A percentile compares a stretch with the other conserved stretches of the same genome.
Conservation (phyloP, 371 early-diverging fungal species). For the Vairimorpha necatrix region DNA sequence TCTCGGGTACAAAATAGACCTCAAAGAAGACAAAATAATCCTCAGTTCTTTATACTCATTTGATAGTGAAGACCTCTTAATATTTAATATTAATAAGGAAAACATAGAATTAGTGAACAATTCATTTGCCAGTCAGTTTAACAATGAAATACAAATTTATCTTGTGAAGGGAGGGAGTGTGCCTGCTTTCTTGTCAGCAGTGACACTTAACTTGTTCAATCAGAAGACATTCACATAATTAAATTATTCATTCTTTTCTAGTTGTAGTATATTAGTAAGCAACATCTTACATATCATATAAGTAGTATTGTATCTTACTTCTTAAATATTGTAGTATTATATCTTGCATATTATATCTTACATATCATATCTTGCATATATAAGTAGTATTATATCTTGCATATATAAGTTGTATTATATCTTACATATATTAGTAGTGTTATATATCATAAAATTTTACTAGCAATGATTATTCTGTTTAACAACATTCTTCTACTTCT, state of each 20-base stretch:
- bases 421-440: too few relatives aligned
- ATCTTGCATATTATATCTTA: too few relatives aligned
- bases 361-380: background rate
- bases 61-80: constrained; percentile 57
- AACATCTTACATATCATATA: too few relatives aligned
- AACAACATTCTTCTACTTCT: background rate
- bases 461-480: too few relatives aligned
- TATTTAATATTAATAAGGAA: constrained; percentile 43
- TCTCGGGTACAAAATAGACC: constrained; percentile 23
- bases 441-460: too few relatives aligned
- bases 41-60: constrained; percentile 61
- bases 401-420: too few relatives aligned
- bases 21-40: constrained; percentile 45
- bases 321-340: too few relatives aligned
- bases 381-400: background rate
- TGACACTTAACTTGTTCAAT: constrained; percentile 63
- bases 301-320: too few relatives aligned
- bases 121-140: constrained; percentile 47
- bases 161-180: constrained; percentile 55
- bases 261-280: too few relatives aligned
- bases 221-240: constrained; percentile 61
- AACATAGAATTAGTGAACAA: constrained; percentile 48
- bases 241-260: constrained; percentile 1
- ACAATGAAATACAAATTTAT: constrained; percentile 52
- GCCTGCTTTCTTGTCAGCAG: constrained; percentile 61